phyloP scores from a whole-genome alignment of 495 filamentous ascomycete species.

The Penicillium taxi region DNA sequence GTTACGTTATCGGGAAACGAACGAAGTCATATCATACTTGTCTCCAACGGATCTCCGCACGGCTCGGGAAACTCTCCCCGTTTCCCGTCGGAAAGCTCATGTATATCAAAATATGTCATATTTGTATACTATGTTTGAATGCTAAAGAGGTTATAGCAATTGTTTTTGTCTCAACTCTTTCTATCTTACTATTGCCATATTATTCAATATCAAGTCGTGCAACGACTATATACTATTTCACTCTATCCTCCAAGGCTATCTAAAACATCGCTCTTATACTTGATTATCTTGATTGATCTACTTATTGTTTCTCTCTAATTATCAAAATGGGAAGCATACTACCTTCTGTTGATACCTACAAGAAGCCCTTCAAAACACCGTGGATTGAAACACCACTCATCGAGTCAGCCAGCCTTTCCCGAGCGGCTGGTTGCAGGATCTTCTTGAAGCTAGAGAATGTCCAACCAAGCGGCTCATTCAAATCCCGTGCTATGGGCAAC shows the following conservation, averaged over 20 bases:
- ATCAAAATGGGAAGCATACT: conserved; percentile 27
- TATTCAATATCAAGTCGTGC: too few relatives aligned
- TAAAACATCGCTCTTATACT: neutral
- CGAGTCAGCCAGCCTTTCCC: conserved; percentile 58
- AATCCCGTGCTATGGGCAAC: conserved; percentile 81
- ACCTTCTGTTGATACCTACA: conserved; percentile 25
- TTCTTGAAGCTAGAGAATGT: conserved; percentile 92
- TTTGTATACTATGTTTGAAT: conserved; percentile 5
- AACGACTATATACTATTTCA: too few relatives aligned
- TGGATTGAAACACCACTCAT: conserved; percentile 70
- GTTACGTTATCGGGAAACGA: too few relatives aligned
- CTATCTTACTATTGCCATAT: too few relatives aligned
- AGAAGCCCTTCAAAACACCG: conserved; percentile 39
- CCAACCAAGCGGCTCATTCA: conserved; percentile 92
- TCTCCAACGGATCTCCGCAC: neutral
- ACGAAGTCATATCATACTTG: too few relatives aligned
- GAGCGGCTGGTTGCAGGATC: conserved; percentile 67
- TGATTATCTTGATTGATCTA: neutral
- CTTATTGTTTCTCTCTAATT: neutral
- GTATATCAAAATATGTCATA: conserved; percentile 8
- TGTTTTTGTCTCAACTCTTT: neutral
- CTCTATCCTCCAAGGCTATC: too few relatives aligned
- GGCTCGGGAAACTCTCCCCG: conserved; percentile 5
- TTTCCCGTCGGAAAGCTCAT: conserved; percentile 7
- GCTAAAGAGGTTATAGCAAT: neutral